Evolutionary conservation across 345 rosid genomes (phyloP).

Genomic region (Citrus sinensis): DNA sequence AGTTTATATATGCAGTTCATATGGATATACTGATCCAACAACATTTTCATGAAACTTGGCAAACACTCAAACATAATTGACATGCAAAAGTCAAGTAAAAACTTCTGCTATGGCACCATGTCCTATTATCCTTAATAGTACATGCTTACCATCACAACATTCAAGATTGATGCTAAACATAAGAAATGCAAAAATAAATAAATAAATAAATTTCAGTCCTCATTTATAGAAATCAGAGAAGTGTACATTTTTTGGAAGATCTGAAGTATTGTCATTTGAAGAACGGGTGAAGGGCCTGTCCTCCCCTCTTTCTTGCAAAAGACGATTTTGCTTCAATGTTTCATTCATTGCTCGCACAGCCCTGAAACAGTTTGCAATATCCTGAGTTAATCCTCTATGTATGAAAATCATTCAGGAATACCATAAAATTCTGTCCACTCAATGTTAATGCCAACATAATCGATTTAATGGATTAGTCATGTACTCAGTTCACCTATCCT

Average conservation of each 20-base stretch:
- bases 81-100: neutral
- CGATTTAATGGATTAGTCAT: neutral
- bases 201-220: neutral
- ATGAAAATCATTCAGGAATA: conserved; percentile 12
- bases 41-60: neutral
- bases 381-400: neutral
- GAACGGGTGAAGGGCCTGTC: conserved; percentile 48
- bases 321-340: conserved; percentile 88
- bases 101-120: neutral
- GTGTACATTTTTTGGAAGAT: conserved; percentile 60
- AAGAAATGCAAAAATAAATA: no score
- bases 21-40: neutral
- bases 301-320: conserved; percentile 52
- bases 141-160: neutral
- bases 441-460: neutral
- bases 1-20: neutral
- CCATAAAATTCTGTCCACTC: neutral
- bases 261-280: conserved; percentile 38
- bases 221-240: conserved; percentile 1
- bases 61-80: neutral
- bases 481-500: neutral
- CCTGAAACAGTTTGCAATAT: conserved; percentile 49
- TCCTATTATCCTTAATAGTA: no score
- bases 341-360: conserved; percentile 98
- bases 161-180: neutral